These are phyloP conservation scores for Fusarium dimerum DNA, from an alignment of 2,329 filamentous ascomycete genomes.

Conservation along the genomic window DNA sequence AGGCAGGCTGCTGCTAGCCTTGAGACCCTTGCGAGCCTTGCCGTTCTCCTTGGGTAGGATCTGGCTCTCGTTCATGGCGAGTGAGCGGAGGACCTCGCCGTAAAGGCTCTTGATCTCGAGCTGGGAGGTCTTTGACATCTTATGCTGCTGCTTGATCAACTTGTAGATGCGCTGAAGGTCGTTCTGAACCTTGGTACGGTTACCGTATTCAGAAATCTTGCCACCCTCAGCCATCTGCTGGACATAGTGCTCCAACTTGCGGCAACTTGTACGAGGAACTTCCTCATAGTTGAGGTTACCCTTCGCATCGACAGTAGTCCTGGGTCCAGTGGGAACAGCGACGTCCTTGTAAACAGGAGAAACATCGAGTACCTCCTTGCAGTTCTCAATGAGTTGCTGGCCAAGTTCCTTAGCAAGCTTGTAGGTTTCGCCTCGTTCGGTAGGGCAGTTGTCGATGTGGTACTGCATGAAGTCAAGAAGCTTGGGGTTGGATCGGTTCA, in stretches of 20 bases:
- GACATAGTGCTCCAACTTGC: conserved; percentile 98
- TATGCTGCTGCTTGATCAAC: conserved; percentile 97
- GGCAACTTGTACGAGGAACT: conserved; percentile 80
- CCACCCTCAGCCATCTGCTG: conserved; percentile 98
- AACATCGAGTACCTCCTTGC: conserved; percentile 82
- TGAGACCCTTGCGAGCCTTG: conserved; percentile 60
- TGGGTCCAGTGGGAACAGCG: conserved; percentile 84
- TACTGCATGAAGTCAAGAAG: conserved; percentile 99
- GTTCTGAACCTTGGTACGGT: conserved; percentile 96
- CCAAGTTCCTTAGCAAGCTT: conserved; percentile 95
- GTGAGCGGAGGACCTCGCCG: conserved; percentile 87
- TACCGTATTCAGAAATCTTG: conserved; percentile 98
- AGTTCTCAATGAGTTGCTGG: conserved; percentile 93
- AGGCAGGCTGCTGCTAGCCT: conserved; percentile 56
- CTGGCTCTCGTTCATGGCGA: conserved; percentile 97
- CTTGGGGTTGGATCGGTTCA: conserved; percentile 97
- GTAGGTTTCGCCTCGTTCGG: conserved; percentile 95
- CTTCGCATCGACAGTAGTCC: conserved; percentile 87
- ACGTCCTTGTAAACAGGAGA: conserved; percentile 97
- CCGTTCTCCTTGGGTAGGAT: conserved; percentile 88
- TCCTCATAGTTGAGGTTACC: conserved; percentile 94
- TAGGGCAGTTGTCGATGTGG: conserved; percentile 98
- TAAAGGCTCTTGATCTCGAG: conserved; percentile 96
- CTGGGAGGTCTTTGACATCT: conserved; percentile 93
- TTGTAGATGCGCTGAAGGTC: conserved; percentile 95